Base-by-base conservation (phyloP, 768 basidiomycete genomes). In the Suillus paluster region DNA sequence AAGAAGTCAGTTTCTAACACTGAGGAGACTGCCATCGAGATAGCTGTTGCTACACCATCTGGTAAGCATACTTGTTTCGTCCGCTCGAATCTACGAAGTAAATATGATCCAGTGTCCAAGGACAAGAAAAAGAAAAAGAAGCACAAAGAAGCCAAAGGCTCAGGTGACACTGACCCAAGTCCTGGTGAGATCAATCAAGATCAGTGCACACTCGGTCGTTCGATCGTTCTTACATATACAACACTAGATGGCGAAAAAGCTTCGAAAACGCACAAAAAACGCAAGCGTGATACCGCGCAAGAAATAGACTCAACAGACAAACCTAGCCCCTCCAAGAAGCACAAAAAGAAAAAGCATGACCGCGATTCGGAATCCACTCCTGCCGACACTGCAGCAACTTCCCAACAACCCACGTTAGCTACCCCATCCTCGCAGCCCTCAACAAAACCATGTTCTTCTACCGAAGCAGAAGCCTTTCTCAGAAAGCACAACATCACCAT, bases 401-500 rank as follows among this genome's bases (percentile, higher is more conserved):
- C 58, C 9, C 59, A 66, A 21, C 41, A 65, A 33, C 41, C 70
- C 4, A 7, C 68, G 4, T 66, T 69, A 5, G 58, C 64, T 39
- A 50, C 69, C n/a, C 53, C 64, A n/a, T 53, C 33, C 42, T 65
- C 15, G 46, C 58, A 42, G 58, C 61, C 36, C 23, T 61, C 9
- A 27, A 61, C 77, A 38, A 66, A 77, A 15, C 66, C 77, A 1
- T 63, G 78, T 0, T 70, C 71, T n/a, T 64, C 75, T 3, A 64
- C 74, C 23, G 87, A 87, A 44, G 79, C 84, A 23, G 78, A 82
- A 17, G 82, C 81, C 2, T 99, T 89, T 80, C 81, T 97, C 23
- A 68, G 75, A 27, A 86, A 85, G 64, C 86, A 98, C 75, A 80
- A 82, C 11, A 86, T 97, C 67, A 90, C 88, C 12, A 87, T 97